Conservation (phyloP, 2,329 filamentous ascomycete genomes). For the Lasiodiplodia hormozganensis region DNA sequence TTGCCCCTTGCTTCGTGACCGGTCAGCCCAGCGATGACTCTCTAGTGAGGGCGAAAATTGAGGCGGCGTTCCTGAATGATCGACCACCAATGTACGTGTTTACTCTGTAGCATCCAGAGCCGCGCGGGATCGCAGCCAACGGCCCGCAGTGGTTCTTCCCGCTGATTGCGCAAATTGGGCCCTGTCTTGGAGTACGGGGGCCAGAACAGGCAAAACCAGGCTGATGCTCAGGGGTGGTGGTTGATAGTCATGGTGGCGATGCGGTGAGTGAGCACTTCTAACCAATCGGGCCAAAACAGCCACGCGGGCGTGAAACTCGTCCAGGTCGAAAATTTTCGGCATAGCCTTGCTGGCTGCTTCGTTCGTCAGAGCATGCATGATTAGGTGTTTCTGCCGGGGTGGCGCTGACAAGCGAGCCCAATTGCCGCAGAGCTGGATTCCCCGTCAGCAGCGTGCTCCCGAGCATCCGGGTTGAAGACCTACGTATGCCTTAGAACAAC, state of each 20-base stretch:
- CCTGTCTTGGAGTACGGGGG: background rate
- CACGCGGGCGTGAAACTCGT: conserved; percentile 18
- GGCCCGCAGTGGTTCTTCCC: conserved; percentile 14
- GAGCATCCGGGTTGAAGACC: conserved; percentile 2
- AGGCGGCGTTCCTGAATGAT: conserved; percentile 6
- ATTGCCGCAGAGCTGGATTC: background rate
- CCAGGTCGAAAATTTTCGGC: conserved; percentile 21
- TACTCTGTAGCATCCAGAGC: background rate
- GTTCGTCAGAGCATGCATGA: conserved; percentile 24
- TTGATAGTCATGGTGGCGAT: conserved; percentile 14
- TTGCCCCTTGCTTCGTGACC: conserved; percentile 12
- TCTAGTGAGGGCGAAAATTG: background rate
- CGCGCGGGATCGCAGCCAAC: conserved; percentile 8
- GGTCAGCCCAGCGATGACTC: conserved; percentile 21
- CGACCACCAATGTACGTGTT: conserved; percentile 23
- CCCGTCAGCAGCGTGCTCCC: conserved; percentile 12
- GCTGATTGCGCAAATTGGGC: conserved; percentile 14
- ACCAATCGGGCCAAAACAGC: conserved; percentile 19
- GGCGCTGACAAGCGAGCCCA: conserved; percentile 13
- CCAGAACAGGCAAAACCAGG: conserved; percentile 9
- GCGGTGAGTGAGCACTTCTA: conserved; percentile 6
- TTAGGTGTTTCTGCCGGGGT: conserved; percentile 16
- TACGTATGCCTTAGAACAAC: background rate
- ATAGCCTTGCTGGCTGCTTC: conserved; percentile 7
- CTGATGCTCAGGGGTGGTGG: conserved; percentile 21